phyloP scores from a whole-genome alignment of 2,329 filamentous ascomycete genomes.

The Penicillium sp. region DNA sequence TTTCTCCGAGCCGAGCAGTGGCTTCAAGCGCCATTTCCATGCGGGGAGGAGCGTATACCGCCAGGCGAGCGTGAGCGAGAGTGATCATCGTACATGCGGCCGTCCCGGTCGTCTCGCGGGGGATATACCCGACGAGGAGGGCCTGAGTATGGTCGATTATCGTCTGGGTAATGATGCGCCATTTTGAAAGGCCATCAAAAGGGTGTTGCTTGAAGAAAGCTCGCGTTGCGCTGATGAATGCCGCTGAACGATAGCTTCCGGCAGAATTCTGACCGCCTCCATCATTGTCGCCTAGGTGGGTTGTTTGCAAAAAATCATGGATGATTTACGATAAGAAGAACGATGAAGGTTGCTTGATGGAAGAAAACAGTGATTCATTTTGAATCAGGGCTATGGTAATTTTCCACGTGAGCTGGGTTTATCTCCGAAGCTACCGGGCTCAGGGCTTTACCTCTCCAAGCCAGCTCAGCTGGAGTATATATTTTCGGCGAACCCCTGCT shows the following conservation, averaged over 20 bases:
- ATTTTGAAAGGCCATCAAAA: slow-evolving; percentile 24
- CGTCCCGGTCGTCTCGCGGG: slow-evolving; percentile 41
- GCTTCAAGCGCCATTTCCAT: slow-evolving; percentile 37
- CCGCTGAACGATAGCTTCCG: slow-evolving; percentile 10
- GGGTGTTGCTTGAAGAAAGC: slow-evolving; percentile 1
- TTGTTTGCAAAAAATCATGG: not conserved
- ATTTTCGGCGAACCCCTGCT: no score
- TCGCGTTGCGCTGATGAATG: slow-evolving; percentile 8
- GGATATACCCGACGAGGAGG: slow-evolving; percentile 28
- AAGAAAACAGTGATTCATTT: no score
- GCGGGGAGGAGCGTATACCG: slow-evolving; percentile 48
- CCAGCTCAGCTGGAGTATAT: no score
- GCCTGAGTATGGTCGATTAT: slow-evolving; percentile 28
- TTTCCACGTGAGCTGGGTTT: no score
- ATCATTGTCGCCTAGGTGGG: no score
- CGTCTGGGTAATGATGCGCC: slow-evolving; percentile 32
- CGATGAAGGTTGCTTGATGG: no score
- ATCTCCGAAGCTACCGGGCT: no score
- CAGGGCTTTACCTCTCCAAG: no score
- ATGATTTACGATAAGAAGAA: not conserved
- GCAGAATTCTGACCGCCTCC: slow-evolving; percentile 17
- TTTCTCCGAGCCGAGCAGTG: slow-evolving; percentile 21
- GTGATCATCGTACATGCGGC: slow-evolving; percentile 50
- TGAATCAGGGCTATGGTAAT: no score
- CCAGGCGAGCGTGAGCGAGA: slow-evolving; percentile 46